Percentiles rank a stretch among this genome's conserved stretches.
These are phyloP conservation scores for Rhododendron henanense DNA, from an alignment of 148 eudicot species.

Conservation along the genomic window DNA sequence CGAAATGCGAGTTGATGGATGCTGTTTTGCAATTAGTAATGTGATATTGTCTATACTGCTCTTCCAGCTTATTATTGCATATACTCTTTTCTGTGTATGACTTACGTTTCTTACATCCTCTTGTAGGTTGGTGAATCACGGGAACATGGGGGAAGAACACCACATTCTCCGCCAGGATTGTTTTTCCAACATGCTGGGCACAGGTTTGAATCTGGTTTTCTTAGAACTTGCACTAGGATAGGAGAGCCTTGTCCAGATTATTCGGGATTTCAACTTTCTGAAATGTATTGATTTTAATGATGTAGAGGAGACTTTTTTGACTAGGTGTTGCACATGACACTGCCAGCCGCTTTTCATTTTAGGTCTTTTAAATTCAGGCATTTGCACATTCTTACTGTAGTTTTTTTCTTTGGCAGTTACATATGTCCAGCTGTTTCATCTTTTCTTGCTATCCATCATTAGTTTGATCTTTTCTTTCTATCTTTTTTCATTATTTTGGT, in stretches of 20 bases:
- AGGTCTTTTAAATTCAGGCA: neutral
- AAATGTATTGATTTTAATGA: neutral
- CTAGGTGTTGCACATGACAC: neutral
- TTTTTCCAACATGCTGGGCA: conserved; percentile 94
- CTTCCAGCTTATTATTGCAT: neutral
- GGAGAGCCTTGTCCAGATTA: neutral
- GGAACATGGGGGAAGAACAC: conserved; percentile 40
- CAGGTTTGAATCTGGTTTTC: conserved; percentile 47
- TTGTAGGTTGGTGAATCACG: conserved; percentile 68
- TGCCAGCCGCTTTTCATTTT: neutral
- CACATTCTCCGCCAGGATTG: conserved; percentile 66
- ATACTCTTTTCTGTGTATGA: neutral
- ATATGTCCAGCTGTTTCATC: neutral
- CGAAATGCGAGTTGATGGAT: neutral
- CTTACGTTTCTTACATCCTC: neutral
- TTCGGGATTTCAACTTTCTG: neutral
- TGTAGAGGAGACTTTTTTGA: neutral
- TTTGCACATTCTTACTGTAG: neutral
- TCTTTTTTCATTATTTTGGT: neutral
- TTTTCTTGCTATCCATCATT: neutral
- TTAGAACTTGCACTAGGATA: neutral
- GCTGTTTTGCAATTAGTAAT: neutral
- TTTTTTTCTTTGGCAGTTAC: neutral
- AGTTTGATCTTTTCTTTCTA: no score
- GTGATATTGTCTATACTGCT: neutral